Conservation (phyloP, 2,329 filamentous ascomycete genomes). For the Pseudophaeomoniella oleicola region DNA sequence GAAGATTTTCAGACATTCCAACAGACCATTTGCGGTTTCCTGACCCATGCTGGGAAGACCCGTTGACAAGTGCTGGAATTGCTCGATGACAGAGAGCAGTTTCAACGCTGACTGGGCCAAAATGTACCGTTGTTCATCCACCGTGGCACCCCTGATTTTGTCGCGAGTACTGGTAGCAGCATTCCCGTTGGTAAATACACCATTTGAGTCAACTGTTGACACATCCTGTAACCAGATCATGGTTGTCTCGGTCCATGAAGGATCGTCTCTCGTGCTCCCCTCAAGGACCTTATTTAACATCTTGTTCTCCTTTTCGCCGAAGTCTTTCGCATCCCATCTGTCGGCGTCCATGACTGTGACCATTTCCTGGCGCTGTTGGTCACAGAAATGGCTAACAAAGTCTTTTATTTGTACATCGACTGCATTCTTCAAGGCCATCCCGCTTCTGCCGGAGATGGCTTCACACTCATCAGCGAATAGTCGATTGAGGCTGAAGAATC, state of each 20-base stretch:
- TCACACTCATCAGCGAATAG: constrained; percentile 54
- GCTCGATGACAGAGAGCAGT: constrained; percentile 66
- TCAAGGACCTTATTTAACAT: constrained; percentile 40
- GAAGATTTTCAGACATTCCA: constrained; percentile 83
- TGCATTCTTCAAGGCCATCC: constrained; percentile 43
- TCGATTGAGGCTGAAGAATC: constrained; percentile 48
- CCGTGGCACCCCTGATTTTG: constrained; percentile 55
- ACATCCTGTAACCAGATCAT: constrained; percentile 32
- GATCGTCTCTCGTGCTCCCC: constrained; percentile 43
- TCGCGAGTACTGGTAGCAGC: constrained; percentile 32
- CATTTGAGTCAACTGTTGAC: constrained; percentile 21
- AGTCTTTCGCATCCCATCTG: constrained; percentile 51
- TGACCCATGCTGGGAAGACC: constrained; percentile 79
- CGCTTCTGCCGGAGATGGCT: constrained; percentile 47
- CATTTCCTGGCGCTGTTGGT: constrained; percentile 41
- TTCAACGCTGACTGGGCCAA: constrained; percentile 71
- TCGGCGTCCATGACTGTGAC: constrained; percentile 46
- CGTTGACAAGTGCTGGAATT: constrained; percentile 68
- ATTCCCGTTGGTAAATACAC: constrained; percentile 18
- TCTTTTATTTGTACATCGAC: constrained; percentile 49
- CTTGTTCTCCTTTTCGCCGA: constrained; percentile 35
- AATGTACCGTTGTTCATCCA: constrained; percentile 75
- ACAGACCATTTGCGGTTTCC: constrained; percentile 60
- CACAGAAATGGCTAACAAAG: constrained; percentile 43
- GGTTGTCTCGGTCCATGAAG: constrained; percentile 36